These are phyloP conservation scores for Haplosporangium gracile DNA, from an alignment of 192 early-diverging fungal species.

Conservation along the genomic window DNA sequence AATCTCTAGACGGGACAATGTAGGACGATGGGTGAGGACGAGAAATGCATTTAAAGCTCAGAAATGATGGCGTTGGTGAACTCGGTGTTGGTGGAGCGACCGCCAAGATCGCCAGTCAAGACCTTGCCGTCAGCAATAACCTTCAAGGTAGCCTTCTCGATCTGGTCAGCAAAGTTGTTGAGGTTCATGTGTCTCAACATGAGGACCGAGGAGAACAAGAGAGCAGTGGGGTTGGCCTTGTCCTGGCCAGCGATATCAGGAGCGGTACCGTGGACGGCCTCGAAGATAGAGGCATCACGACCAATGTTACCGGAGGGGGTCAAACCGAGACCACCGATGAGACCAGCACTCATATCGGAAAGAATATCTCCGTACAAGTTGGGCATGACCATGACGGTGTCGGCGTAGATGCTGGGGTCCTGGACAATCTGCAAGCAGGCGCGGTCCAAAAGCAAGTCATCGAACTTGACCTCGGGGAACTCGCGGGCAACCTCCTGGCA, in stretches of 20 bases:
- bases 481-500: slow-evolving; percentile 92
- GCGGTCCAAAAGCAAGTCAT: slow-evolving; percentile 94
- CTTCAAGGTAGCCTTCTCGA: slow-evolving; percentile 92
- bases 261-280: slow-evolving; percentile 95
- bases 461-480: slow-evolving; percentile 93
- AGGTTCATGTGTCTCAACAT: slow-evolving; percentile 98
- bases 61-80: slow-evolving; percentile 91
- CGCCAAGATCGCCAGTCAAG: slow-evolving; percentile 94
- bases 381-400: slow-evolving; percentile 99
- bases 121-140: slow-evolving; percentile 94
- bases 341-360: slow-evolving; percentile 96
- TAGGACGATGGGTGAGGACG: background rate
- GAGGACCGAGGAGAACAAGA: slow-evolving; percentile 95
- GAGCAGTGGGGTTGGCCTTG: slow-evolving; percentile 68
- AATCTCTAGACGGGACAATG: background rate
- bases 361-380: slow-evolving; percentile 99
- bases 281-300: slow-evolving; percentile 97
- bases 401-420: slow-evolving; percentile 89
- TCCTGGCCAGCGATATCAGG: slow-evolving; percentile 97
- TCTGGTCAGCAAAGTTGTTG: slow-evolving; percentile 80
- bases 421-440: slow-evolving; percentile 94
- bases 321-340: slow-evolving; percentile 98
- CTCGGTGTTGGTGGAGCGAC: slow-evolving; percentile 82
- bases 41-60: slow-evolving; percentile 58
- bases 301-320: slow-evolving; percentile 99